phyloP scores from a whole-genome alignment of 805 yeast genomes.

The Saccharomycopsis sp. region DNA sequence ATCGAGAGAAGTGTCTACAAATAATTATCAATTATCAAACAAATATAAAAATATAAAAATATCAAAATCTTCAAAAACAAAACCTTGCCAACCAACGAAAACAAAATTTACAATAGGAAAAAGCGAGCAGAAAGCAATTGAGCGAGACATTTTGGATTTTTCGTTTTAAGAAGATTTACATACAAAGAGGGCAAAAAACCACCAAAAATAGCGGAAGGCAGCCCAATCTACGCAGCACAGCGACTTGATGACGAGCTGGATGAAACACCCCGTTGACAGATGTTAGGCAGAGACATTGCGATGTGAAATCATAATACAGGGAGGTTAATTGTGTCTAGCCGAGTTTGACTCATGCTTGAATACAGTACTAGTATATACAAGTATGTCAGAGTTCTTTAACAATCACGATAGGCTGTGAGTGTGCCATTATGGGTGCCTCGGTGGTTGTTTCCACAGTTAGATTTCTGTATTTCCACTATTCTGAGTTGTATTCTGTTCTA shows the following conservation, averaged over 20 bases:
- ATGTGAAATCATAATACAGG: no score
- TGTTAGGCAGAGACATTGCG: neutral
- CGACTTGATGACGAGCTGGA: neutral
- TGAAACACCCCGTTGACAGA: neutral
- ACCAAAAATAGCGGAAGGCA: neutral
- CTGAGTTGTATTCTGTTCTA: no score
- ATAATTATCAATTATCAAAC: neutral
- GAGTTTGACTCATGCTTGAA: no score
- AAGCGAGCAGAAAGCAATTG: neutral
- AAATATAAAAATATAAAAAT: no score
- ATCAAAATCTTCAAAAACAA: no score
- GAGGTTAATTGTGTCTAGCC: no score
- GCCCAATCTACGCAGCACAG: neutral
- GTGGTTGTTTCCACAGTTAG: neutral
- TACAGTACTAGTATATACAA: no score
- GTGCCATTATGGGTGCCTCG: neutral
- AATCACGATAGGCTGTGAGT: no score
- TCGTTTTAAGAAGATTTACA: neutral
- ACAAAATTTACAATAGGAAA: neutral
- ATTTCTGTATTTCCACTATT: neutral
- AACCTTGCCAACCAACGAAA: neutral
- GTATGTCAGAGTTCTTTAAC: no score
- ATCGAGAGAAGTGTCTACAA: neutral
- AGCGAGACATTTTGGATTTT: neutral
- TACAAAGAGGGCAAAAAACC: neutral